Conservation (phyloP, 306 rosid species). For the Parietaria judaica region DNA sequence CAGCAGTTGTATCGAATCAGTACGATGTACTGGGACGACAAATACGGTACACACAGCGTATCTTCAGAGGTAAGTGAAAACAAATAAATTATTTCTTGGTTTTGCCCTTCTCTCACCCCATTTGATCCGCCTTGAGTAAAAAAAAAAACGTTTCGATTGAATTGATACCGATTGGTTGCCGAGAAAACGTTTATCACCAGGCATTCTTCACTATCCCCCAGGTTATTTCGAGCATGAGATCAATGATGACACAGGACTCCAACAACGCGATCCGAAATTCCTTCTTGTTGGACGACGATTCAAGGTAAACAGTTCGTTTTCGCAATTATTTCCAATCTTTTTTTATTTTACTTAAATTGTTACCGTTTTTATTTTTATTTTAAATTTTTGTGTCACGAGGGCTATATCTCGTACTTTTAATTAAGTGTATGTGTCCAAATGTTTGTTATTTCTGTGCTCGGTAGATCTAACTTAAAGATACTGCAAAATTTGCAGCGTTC, state of each 20-base stretch:
- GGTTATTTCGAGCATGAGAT: conserved; percentile 84
- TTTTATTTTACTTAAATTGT: background rate
- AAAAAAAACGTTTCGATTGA: background rate
- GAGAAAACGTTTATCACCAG: background rate
- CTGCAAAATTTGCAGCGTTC: conserved; percentile 1
- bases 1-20: conserved; percentile 96
- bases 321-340: background rate
- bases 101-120: background rate
- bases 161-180: background rate
- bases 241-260: conserved; percentile 83
- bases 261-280: conserved; percentile 84
- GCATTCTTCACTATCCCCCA: conserved; percentile 10
- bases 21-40: conserved; percentile 99
- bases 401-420: too few relatives aligned
- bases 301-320: conserved; percentile 44
- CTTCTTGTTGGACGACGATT: conserved; percentile 89
- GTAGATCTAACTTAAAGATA: background rate
- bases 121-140: background rate
- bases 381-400: too few relatives aligned
- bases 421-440: too few relatives aligned
- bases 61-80: conserved; percentile 66
- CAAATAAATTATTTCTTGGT: background rate
- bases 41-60: conserved; percentile 95
- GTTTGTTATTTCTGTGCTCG: too few relatives aligned
- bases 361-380: background rate